Conservation (phyloP, 768 basidiomycete species). For the Artomyces pyxidatus region DNA sequence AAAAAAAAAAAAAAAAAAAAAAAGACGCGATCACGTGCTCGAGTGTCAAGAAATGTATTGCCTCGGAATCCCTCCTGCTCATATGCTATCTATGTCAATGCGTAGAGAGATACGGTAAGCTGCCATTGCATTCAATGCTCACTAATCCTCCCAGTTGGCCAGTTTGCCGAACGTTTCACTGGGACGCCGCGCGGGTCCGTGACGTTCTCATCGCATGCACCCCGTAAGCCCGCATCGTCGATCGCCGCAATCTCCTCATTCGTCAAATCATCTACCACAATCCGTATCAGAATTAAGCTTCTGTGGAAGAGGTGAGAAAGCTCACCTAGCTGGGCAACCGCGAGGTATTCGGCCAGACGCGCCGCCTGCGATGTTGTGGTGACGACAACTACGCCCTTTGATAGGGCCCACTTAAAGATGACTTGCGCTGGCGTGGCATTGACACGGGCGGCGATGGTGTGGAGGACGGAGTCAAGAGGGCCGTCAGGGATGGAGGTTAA, state of each 20-base stretch:
- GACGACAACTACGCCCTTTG: conserved; percentile 60
- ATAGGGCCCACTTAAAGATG: conserved; percentile 59
- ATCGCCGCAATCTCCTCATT: conserved; percentile 54
- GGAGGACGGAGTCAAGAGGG: conserved; percentile 50
- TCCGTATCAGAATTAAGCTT: background rate
- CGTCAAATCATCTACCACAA: conserved; percentile 38
- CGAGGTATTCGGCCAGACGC: background rate
- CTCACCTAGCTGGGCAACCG: conserved; percentile 8
- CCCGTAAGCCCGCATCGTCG: conserved; percentile 51
- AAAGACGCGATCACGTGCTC: no score
- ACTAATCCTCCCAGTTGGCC: no score
- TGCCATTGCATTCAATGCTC: no score
- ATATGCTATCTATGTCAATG: no score
- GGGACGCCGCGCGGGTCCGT: no score
- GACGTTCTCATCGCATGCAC: no score
- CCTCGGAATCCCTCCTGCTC: no score
- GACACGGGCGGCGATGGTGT: conserved; percentile 42
- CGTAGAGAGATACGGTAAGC: no score
- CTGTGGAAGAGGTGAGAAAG: background rate
- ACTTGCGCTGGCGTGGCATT: conserved; percentile 58
- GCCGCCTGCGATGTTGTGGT: conserved; percentile 28
- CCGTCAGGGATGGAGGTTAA: conserved; percentile 55
- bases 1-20: no score
- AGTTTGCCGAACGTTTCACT: no score
- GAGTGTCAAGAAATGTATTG: no score